phyloP scores from a whole-genome alignment of 495 filamentous ascomycete species.

The Barbatosphaeria neglecta region DNA sequence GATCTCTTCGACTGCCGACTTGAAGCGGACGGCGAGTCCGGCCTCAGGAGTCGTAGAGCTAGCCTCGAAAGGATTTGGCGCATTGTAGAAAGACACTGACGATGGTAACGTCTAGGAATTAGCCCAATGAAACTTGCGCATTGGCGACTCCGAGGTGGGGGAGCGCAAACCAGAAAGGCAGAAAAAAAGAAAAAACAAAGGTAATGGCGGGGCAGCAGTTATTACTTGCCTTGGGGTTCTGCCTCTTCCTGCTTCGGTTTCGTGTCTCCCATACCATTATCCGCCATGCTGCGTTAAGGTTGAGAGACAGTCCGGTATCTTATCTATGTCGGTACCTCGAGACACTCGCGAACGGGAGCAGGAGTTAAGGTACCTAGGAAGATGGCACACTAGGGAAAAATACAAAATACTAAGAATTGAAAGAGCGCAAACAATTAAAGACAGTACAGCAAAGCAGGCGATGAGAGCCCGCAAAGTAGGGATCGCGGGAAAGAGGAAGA shows the following conservation, averaged over 20 bases:
- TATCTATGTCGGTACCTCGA: too few relatives aligned
- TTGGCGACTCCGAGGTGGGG: not conserved
- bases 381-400: constrained; percentile 1
- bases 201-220: not conserved
- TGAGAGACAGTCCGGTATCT: too few relatives aligned
- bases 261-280: not conserved
- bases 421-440: constrained; percentile 8
- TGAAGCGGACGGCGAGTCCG: constrained; percentile 63
- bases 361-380: not conserved
- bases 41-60: not conserved
- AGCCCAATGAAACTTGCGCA: not conserved
- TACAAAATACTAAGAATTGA: constrained; percentile 5
- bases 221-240: not conserved
- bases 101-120: not conserved
- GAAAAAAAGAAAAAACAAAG: too few relatives aligned
- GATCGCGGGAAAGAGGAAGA: not conserved
- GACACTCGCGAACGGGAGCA: too few relatives aligned
- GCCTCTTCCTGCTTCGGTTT: not conserved
- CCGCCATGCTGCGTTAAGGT: not conserved
- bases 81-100: not conserved
- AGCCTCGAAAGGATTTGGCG: not conserved
- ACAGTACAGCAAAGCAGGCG: constrained; percentile 2
- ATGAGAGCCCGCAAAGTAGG: constrained; percentile 1
- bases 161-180: too few relatives aligned
- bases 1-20: constrained; percentile 64